Evolutionary conservation across 768 basidiomycete genomes (phyloP).

Genomic region (Calvatia gigantea): DNA sequence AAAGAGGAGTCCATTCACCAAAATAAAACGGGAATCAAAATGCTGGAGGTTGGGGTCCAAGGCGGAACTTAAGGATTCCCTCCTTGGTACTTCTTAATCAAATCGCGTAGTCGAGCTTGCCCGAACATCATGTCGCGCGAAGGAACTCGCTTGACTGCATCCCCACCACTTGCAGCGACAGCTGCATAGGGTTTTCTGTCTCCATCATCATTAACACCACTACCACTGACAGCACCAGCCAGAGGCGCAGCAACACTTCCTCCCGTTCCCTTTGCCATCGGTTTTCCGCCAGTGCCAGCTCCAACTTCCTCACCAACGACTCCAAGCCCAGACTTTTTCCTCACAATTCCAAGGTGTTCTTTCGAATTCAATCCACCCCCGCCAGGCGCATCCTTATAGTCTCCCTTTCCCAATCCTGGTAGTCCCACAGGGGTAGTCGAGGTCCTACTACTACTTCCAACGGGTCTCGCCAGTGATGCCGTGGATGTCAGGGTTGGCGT

Average conservation of each 20-base stretch:
- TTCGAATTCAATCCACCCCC: not conserved
- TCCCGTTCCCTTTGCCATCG: not conserved
- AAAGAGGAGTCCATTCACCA: no score
- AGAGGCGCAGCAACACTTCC: not conserved
- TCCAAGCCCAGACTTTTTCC: conserved; percentile 5
- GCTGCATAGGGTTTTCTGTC: not conserved
- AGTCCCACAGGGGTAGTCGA: conserved; percentile 1
- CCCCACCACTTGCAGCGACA: not conserved
- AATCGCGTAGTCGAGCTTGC: conserved; percentile 69
- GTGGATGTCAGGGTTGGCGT: conserved; percentile 71
- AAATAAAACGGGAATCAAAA: not conserved
- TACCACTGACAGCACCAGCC: not conserved
- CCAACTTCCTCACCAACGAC: not conserved
- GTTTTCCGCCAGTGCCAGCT: not conserved
- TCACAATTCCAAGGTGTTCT: not conserved
- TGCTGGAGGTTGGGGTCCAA: not conserved
- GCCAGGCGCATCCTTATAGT: not conserved
- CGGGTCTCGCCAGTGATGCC: conserved; percentile 65
- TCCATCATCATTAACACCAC: conserved; percentile 1
- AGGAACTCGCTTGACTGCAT: not conserved
- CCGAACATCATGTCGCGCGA: conserved; percentile 65
- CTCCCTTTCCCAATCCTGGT: conserved; percentile 2
- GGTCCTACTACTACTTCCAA: conserved; percentile 4
- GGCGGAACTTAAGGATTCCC: conserved; percentile 18
- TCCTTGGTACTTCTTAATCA: conserved; percentile 81